Evolutionary conservation across 2,329 filamentous ascomycete species (phyloP).

Genomic region (Apiospora phragmitis): DNA sequence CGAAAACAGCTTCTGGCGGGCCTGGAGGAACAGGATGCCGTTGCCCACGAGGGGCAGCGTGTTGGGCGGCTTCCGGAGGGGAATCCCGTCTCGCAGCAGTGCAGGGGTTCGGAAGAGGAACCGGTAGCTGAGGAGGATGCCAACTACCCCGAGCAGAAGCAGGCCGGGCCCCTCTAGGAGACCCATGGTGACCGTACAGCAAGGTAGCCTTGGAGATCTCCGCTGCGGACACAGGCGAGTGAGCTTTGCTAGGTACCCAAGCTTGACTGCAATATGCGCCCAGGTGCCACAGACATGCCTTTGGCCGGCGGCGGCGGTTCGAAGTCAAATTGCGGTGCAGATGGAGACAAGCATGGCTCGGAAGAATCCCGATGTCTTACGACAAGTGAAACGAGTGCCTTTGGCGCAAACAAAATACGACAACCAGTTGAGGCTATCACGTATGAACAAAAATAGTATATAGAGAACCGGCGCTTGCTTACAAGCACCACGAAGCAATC

Average conservation of each 20-base stretch:
- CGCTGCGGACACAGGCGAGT: not conserved
- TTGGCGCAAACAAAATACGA: not conserved
- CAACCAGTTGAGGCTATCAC: not conserved
- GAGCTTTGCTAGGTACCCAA: not conserved
- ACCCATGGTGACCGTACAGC: conserved; percentile 15
- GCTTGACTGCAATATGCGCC: not conserved
- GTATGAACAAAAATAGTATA: not conserved
- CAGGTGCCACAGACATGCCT: not conserved
- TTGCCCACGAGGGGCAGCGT: conserved; percentile 60
- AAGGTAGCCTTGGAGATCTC: not conserved
- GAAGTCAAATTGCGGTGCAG: not conserved
- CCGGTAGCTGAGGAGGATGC: conserved; percentile 23
- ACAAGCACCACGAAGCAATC: not conserved
- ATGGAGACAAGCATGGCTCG: not conserved
- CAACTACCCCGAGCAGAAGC: conserved; percentile 20
- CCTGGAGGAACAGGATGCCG: conserved; percentile 60
- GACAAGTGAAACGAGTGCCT: not conserved
- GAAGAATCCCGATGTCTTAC: too few relatives aligned
- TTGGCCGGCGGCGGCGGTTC: not conserved
- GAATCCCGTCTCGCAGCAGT: conserved; percentile 31
- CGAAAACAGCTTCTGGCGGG: conserved; percentile 58
- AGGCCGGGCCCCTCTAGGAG: conserved; percentile 23
- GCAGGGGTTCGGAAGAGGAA: conserved; percentile 23
- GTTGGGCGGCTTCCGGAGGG: conserved; percentile 46
- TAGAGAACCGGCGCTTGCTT: not conserved